Evolutionary conservation across 169 alveolate species (phyloP), one percentile per base, ranked within the genome.

Genomic region (Eimeria tenella): DNA sequence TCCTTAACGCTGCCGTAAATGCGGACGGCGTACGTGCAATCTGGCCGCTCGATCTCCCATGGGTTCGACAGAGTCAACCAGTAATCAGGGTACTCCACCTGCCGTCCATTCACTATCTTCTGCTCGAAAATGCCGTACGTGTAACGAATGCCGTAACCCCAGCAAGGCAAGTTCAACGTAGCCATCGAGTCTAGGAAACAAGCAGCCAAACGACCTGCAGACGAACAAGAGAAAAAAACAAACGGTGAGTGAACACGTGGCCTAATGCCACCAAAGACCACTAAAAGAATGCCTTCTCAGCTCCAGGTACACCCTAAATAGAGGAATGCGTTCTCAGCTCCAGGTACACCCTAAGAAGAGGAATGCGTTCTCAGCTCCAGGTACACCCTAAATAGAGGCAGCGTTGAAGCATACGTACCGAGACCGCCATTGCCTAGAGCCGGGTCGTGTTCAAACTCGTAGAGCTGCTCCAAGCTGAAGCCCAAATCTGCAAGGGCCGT

Each of bases 351-450:
- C 42, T 31, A 31, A 31, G 2, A 1, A 31, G 42, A 31, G 42
- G 42, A 31, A 31, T 31, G 42, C 2, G 42, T 31, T 31, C 42
- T 31, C 42, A 31, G 2, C 42, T 31, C 42, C 42, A 31, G 42
- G 42, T 31, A 31, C 42, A 31, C 42, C 42, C 42, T 31, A 31
- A 31, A 31, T 31, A 31, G 42, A 31, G 42, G 42, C 42, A 31
- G 42, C 42, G 42, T 31, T 31, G 42, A 31, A 31, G 42, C 42
- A 31, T 31, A 10, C 82, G 21, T 42, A 93, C 95, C 99, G 21
- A 99, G 96, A n/a, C 99, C 99, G 49, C 99, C 99, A 94, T 99
- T 99, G 60, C 99, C 99, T 55, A 99, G 97, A 11, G 99, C 99
- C 25, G 99, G 99, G 94, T 99, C 99, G 73, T 96, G 98, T 95